These are phyloP conservation scores for Lentinula novae-zelandiae DNA, from an alignment of 1,284 basidiomycete genomes.

Conservation along the genomic window DNA sequence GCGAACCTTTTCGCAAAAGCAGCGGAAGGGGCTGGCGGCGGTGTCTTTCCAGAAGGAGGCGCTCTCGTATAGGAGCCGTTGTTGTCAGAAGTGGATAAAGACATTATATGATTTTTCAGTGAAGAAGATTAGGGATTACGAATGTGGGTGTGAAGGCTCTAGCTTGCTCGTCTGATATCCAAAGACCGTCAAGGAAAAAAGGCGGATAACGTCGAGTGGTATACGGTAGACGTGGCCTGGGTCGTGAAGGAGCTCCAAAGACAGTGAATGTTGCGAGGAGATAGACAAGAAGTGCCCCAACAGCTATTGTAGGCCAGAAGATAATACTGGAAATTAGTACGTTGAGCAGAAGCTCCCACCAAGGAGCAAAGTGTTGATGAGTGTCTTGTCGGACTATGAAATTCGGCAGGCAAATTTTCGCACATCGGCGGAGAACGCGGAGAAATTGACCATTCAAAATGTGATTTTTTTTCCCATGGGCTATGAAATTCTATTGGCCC, in stretches of 20 bases:
- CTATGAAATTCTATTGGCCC: neutral
- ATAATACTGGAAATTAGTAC: slow-evolving; percentile 40
- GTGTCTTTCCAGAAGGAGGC: slow-evolving; percentile 77
- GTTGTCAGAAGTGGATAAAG: slow-evolving; percentile 79
- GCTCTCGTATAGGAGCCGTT: slow-evolving; percentile 73
- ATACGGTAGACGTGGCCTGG: slow-evolving; percentile 7
- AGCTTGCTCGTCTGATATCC: slow-evolving; percentile 5
- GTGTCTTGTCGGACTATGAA: neutral
- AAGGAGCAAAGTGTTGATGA: neutral
- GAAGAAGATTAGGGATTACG: slow-evolving; percentile 80
- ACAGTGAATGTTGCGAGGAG: slow-evolving; percentile 25
- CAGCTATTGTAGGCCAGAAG: slow-evolving; percentile 37
- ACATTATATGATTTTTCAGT: slow-evolving; percentile 72
- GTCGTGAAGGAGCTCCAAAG: slow-evolving; percentile 23
- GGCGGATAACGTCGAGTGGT: slow-evolving; percentile 8
- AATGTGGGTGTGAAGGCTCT: slow-evolving; percentile 5
- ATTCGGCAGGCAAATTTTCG: neutral
- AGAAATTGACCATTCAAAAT: neutral
- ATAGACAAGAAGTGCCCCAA: slow-evolving; percentile 34
- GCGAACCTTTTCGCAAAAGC: slow-evolving; percentile 82
- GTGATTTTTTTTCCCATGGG: neutral
- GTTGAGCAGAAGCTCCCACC: slow-evolving; percentile 13
- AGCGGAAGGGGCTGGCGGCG: slow-evolving; percentile 85
- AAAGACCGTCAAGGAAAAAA: slow-evolving; percentile 10
- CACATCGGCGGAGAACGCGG: neutral